Base-by-base conservation (phyloP, 2,329 filamentous ascomycete species). In the Reticulascus tulasneorum region DNA sequence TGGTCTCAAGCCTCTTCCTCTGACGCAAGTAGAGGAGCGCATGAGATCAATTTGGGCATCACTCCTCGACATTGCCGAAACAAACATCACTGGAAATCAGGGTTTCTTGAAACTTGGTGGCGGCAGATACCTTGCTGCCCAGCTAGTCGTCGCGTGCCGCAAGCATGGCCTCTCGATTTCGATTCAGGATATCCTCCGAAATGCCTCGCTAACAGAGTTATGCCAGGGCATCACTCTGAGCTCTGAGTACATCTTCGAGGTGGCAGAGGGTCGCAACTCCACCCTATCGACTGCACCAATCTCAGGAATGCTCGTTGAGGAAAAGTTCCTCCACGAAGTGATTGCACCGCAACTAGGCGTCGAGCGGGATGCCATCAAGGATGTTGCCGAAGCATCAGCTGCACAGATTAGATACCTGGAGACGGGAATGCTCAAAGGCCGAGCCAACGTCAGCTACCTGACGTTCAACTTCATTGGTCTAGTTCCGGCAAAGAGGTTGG, bases 381-480 rank as follows among this genome's bases (percentile, higher is more conserved):
- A 75, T 35, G 62, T 71, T 0, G 59, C 67, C 1, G 67, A 73
- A 37, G 69, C 71, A 1, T 66, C 71, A 0, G 56, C 68, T 1
- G 57, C 67, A 2, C 72, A 76, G 49, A 59, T 69, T 3, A 62
- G 62, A 16, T 64, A 59, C 39, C 62, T 76, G 20, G 72, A 76
- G 49, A 54, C 70, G 2, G 65, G 60, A 7, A 64, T 74, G 53
- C 60, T 69, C 7, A 57, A 54, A 12, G 58, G 54, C 0, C 59
- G 62, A 1, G 69, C 63, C 1, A 69, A 71, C 38, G 53, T 75
- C 27, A 59, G 63, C 45, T 73, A 71, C 46, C 55, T 75, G 4
- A 51, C 69, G 2, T 62, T 77, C 40, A 66, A 61, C 22, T 70
- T 72, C 52, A 66, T 58, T 17, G 70, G 70, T 0, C 50, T 60